Base-by-base conservation (phyloP, 2,329 filamentous ascomycete genomes). In the Sclerotinia sclerotiorum region DNA sequence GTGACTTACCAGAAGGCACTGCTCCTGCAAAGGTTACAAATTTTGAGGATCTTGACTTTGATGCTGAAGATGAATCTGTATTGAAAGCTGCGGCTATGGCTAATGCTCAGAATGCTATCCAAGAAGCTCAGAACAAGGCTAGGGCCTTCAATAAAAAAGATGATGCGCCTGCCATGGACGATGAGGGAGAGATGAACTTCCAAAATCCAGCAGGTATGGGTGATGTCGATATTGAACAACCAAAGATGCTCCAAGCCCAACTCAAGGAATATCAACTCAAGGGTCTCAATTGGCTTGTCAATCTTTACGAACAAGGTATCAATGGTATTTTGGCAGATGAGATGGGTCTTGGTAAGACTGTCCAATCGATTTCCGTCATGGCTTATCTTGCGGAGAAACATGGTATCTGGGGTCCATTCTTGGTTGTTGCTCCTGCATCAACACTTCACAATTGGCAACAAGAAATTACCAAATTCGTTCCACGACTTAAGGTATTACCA, bases 401-500 rank as follows among this genome's bases (percentile, higher is more conserved):
- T 83, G 94, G 97, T 77, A 97, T 98, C 74, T 98, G 94, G 95
- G 95, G 95, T 10, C 95, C 95, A 0, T 98, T 97, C 83, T 81
- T 99, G 61, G 95, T 99, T 73, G 96, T 99, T 71, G 95, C 95
- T 0, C 95, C 95, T 0, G 93, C 95, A 0, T 97, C 94, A 0
- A 99, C 95, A 1, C 83, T 99, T 69, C 94, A 99, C 88, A 99
- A 99, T 78, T 99, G 95, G 95, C 94, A 99, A 79, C 95, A 99
- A 79, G 95, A 99, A 82, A 97, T 99, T 72, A 87, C 92, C 70
- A 94, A 88, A 78, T 99, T 99, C 78, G 94, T 99, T 2, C 95
- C 95, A 0, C 88, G 92, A 69, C 88, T 99, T 79, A 98, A 98
- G 81, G 93, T 97, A 42, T 83, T 99, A 48, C 95, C 95, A 2